Evolutionary conservation across 2,329 filamentous ascomycete genomes (phyloP).

Genomic region (Pseudocercospora musae): DNA sequence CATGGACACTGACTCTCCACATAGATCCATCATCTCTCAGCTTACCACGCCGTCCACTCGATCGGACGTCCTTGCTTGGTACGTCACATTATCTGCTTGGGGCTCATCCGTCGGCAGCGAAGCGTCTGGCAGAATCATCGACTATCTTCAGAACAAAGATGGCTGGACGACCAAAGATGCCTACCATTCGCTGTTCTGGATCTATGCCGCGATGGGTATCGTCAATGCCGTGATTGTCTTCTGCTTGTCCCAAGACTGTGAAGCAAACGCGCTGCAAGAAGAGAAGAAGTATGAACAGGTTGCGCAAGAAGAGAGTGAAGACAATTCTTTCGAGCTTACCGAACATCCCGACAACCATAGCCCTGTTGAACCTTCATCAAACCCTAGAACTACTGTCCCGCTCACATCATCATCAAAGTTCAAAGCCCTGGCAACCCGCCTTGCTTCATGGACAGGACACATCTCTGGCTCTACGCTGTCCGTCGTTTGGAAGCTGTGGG

Average conservation of each 20-base stretch:
- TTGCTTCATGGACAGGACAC: constrained; percentile 44
- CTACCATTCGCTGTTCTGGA: constrained; percentile 58
- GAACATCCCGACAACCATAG: constrained; percentile 8
- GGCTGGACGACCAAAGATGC: constrained; percentile 51
- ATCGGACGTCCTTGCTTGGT: constrained; percentile 65
- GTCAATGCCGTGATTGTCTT: constrained; percentile 50
- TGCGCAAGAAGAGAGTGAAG: constrained; percentile 28
- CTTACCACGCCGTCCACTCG: constrained; percentile 55
- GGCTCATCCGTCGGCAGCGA: constrained; percentile 56
- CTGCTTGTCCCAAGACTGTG: constrained; percentile 51
- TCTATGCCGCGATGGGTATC: constrained; percentile 56
- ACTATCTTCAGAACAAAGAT: constrained; percentile 43
- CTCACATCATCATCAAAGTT: constrained; percentile 8
- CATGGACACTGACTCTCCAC: constrained; percentile 4
- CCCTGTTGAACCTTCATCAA: constrained; percentile 10
- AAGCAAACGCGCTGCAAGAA: constrained; percentile 36
- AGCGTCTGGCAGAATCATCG: constrained; percentile 51
- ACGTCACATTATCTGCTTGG: constrained; percentile 56
- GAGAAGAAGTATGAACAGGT: constrained; percentile 32
- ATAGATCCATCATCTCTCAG: constrained; percentile 57
- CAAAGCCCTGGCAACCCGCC: constrained; percentile 9
- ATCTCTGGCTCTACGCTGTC: constrained; percentile 56
- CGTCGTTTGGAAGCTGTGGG: constrained; percentile 60
- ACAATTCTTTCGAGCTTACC: constrained; percentile 21
- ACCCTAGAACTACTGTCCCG: constrained; percentile 1